Conservation (phyloP, 345 rosid genomes). For the Gossypium stocksii region DNA sequence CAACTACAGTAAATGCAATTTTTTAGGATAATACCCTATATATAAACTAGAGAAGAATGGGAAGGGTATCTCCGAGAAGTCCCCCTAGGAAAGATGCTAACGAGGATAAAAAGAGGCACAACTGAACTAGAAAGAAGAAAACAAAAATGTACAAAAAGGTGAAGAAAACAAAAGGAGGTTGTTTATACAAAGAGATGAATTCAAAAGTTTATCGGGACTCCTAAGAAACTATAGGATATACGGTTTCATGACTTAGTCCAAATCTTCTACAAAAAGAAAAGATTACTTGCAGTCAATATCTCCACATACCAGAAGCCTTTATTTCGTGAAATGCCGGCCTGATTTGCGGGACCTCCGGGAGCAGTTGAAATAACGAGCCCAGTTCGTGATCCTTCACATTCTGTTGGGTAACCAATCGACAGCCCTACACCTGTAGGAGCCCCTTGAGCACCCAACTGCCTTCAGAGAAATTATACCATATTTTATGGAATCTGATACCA, state of each 20-base stretch:
- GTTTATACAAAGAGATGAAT: background rate
- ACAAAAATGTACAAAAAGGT: background rate
- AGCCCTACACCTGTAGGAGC: constrained; percentile 92
- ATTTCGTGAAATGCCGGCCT: constrained; percentile 70
- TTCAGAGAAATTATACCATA: constrained; percentile 53
- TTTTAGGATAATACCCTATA: constrained; percentile 8
- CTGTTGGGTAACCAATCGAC: constrained; percentile 81
- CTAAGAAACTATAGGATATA: too few species aligned
- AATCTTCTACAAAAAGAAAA: background rate
- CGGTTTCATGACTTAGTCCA: background rate
- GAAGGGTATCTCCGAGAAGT: background rate
- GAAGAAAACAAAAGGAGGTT: background rate
- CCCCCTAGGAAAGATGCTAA: background rate
- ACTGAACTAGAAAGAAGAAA: background rate
- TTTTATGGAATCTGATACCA: constrained; percentile 19
- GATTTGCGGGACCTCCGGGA: constrained; percentile 89
- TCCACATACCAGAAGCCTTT: constrained; percentile 70
- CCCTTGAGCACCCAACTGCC: constrained; percentile 98
- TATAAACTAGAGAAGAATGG: background rate
- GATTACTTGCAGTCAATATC: constrained; percentile 3
- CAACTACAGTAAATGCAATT: constrained; percentile 39
- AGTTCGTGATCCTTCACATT: constrained; percentile 41
- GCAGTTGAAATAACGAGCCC: constrained; percentile 85
- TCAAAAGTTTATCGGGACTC: background rate
- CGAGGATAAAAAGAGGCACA: constrained; percentile 1